Conservation (phyloP, 345 rosid genomes). For the Populus deltoides region DNA sequence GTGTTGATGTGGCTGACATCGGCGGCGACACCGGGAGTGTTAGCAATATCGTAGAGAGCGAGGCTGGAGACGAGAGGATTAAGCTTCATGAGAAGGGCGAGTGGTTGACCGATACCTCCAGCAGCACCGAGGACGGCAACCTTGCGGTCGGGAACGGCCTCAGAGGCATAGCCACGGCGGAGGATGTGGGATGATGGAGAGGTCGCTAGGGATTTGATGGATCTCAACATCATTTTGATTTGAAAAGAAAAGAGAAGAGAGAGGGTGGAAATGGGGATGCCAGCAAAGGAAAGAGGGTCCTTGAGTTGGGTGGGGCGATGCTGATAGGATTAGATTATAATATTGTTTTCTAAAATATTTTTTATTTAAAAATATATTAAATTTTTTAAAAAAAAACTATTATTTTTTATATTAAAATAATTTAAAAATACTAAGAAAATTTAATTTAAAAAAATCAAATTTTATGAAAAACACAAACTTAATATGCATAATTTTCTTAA, state of each 20-base stretch:
- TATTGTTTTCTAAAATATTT: no score
- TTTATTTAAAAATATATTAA: no score
- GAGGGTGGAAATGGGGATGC: background rate
- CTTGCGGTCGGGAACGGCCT: slow-evolving; percentile 60
- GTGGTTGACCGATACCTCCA: slow-evolving; percentile 83
- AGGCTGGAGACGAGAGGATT: slow-evolving; percentile 73
- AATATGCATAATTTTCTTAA: no score
- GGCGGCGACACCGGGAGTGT: slow-evolving; percentile 78
- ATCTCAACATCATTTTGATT: slow-evolving; percentile 46
- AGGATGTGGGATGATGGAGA: slow-evolving; percentile 19
- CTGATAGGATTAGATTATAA: no score
- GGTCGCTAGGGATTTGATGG: slow-evolving; percentile 31
- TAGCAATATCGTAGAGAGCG: slow-evolving; percentile 68
- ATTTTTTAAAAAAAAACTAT: no score
- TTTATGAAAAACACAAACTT: no score
- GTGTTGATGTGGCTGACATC: slow-evolving; percentile 79
- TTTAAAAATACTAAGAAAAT: no score
- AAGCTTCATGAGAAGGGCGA: slow-evolving; percentile 71
- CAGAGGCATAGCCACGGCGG: slow-evolving; percentile 59
- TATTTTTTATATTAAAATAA: no score
- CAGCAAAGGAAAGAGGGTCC: background rate
- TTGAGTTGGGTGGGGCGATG: no score
- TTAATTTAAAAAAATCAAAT: no score
- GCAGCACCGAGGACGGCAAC: slow-evolving; percentile 83
- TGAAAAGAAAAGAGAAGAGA: background rate